Base-by-base conservation (phyloP, 2,329 filamentous ascomycete species). In the Fusarium scirpi region DNA sequence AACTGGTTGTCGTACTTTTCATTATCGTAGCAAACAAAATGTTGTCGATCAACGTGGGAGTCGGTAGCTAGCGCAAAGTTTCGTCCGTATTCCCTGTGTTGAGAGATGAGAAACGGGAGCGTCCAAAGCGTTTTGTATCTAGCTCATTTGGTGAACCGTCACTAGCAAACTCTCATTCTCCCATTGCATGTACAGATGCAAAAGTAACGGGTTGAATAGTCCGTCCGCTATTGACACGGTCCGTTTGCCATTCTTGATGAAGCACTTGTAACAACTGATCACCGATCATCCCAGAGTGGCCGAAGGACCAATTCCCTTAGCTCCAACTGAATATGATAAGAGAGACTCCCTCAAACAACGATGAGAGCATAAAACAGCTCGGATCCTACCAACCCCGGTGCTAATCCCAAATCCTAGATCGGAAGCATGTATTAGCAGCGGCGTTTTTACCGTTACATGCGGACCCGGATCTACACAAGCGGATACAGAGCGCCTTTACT, bases 151-250 rank as follows among this genome's bases (percentile, higher is more conserved):
- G 59, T 56, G 48, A 52, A 47, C 53, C 27, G 53, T 67, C 47
- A 38, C 63, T 71, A 70, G 54, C 51, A 69, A 68, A 65, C 67
- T 30, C 51, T 71, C 47, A 32, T 65, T 56, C 30, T 53, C 38
- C 24, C 22, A 47, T 44, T 13, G 29, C 27, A 32, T 51, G 41
- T 22, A 59, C 20, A 43, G 27, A 34, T 25, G 43, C 29, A 57
- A 53, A 15, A 41, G 48, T 8, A 34, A 40, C 32, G n/a, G 30
- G 25, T 43, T 27, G 22, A 40, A 51, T 34, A 16, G 18, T 22
- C n/a, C 16, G 43, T 40, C 34, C 44, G n/a, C 32, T 32, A 54
- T 30, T 30, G 43, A 38, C 32, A 25, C 48, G 41, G 25, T 38
- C 34, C 54, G n/a, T 40, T 56, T 46, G 13, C 20, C 24, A 11